Base-by-base conservation (phyloP, 805 yeast genomes). In the Candida michaelii region DNA sequence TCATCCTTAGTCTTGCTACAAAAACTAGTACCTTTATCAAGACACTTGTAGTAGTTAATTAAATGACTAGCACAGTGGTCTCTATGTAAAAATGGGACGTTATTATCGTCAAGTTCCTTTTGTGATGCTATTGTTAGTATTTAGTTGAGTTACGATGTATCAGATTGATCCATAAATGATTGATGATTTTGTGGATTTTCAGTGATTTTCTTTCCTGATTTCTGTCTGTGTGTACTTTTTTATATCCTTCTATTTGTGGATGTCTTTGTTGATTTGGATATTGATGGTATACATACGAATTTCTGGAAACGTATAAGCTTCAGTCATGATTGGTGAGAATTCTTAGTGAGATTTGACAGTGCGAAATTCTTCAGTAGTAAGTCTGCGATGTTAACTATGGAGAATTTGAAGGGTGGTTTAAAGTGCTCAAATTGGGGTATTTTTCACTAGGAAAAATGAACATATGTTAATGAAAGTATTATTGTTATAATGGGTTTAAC, bases 11-110 rank as follows among this genome's bases (percentile, higher is more conserved):
- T 56, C 27, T 53, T 54, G 30, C 54, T 49, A 46, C 75, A 70
- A 52, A 60, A 70, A 2, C 71, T 62, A 12, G 67, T 65, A 1
- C 75, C 75, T 53, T 69, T 70, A 49, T 63, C 66, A 39, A 70
- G 65, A 50, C 75, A 70, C 47, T 69, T 61, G 54, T 65, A 69
- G 57, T 70, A 69, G 40, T 60, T 54, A 44, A 70, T 69, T 49
- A 66, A 60, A 47, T 61, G 72, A 31, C 69, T 62, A 25, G 75
- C 74, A 56, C 75, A 70, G 39, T 59, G 61, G 54, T 70, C 75
- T 62, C 75, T 66, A 57, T 70, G 55, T 45, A 66, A 50, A 52
- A 69, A 69, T 7, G 75, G 74, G 23, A 70, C 72, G 39, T 67
- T 59, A 44, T 62, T 54, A 21, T 58, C 68, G 47, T 70, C 74